Percentiles rank a stretch among this genome's conserved stretches.
phyloP scores from a whole-genome alignment of 78 protist genomes.

The Thecamonas trahens region DNA sequence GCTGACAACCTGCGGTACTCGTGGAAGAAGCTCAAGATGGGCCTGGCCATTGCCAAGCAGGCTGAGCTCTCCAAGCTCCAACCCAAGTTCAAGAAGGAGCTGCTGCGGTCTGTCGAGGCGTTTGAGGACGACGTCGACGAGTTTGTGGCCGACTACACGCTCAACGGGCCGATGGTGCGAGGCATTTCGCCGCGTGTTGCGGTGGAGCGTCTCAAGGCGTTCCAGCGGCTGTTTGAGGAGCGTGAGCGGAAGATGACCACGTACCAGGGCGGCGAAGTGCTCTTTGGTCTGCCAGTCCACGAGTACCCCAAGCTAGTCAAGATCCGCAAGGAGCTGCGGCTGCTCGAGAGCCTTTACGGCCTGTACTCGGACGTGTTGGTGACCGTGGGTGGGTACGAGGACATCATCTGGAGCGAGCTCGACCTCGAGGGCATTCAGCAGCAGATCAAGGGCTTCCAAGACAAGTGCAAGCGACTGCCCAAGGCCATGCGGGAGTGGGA shows the following conservation, averaged over 20 bases:
- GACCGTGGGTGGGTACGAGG: conserved; percentile 45
- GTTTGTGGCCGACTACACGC: conserved; percentile 45
- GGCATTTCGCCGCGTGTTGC: conserved; percentile 69
- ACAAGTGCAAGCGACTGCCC: conserved; percentile 42
- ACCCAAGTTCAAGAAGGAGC: conserved; percentile 27
- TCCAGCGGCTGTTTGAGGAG: conserved; percentile 63
- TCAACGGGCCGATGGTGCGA: conserved; percentile 64
- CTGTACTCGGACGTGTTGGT: conserved; percentile 54
- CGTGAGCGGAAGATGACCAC: conserved; percentile 49
- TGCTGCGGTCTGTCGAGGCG: conserved; percentile 11
- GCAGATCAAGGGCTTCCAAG: conserved; percentile 38
- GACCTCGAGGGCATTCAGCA: conserved; percentile 31
- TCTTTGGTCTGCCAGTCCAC: conserved; percentile 72
- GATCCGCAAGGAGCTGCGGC: conserved; percentile 49
- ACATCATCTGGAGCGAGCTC: conserved; percentile 64
- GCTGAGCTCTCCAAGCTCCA: conserved; percentile 26
- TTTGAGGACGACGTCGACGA: conserved; percentile 30
- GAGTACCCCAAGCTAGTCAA: conserved; percentile 60
- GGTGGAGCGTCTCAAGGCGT: conserved; percentile 58
- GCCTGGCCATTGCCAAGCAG: background rate
- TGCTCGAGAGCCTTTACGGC: conserved; percentile 60
- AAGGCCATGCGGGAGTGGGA: conserved; percentile 59
- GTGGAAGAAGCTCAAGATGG: conserved; percentile 57
- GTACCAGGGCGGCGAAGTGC: conserved; percentile 73
- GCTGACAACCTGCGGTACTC: conserved; percentile 39